Conservation (phyloP, 306 rosid genomes). For the Leucaena leucocephala region DNA sequence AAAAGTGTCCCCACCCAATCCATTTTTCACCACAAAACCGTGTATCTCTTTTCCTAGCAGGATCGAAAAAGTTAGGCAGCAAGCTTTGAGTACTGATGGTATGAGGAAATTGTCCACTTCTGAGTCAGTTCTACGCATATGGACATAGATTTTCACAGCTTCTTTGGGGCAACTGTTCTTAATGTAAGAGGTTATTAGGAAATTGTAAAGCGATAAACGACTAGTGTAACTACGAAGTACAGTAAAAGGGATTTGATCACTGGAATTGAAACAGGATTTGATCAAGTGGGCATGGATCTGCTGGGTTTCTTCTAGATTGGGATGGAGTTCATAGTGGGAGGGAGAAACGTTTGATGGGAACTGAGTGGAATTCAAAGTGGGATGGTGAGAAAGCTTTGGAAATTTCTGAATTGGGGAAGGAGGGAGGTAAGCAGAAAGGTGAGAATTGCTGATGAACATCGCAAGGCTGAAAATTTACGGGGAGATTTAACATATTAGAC, state of each 20-base stretch:
- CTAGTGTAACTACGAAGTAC: conserved; percentile 45
- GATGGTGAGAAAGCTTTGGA: conserved; percentile 28
- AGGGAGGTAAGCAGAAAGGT: conserved; percentile 33
- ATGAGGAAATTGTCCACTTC: conserved; percentile 60
- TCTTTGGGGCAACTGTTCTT: conserved; percentile 48
- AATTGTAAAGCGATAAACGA: conserved; percentile 51
- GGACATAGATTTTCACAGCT: conserved; percentile 47
- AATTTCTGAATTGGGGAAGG: conserved; percentile 37
- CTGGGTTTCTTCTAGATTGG: conserved; percentile 48
- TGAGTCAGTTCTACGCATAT: conserved; percentile 50
- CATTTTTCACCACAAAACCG: conserved; percentile 56
- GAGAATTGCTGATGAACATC: conserved; percentile 41
- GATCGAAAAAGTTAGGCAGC: conserved; percentile 41
- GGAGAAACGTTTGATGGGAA: conserved; percentile 12
- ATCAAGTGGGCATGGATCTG: conserved; percentile 67
- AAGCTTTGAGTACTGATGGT: conserved; percentile 78
- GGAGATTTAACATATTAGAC: neutral
- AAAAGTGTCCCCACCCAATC: conserved; percentile 46
- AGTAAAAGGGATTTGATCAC: conserved; percentile 35
- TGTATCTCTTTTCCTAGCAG: conserved; percentile 58
- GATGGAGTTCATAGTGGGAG: neutral
- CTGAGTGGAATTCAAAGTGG: conserved; percentile 38
- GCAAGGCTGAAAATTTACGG: neutral
- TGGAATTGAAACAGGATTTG: conserved; percentile 49
- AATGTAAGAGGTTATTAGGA: conserved; percentile 64